Conservation (phyloP, 2,329 filamentous ascomycete genomes). For the Ophiostoma angusticollis region DNA sequence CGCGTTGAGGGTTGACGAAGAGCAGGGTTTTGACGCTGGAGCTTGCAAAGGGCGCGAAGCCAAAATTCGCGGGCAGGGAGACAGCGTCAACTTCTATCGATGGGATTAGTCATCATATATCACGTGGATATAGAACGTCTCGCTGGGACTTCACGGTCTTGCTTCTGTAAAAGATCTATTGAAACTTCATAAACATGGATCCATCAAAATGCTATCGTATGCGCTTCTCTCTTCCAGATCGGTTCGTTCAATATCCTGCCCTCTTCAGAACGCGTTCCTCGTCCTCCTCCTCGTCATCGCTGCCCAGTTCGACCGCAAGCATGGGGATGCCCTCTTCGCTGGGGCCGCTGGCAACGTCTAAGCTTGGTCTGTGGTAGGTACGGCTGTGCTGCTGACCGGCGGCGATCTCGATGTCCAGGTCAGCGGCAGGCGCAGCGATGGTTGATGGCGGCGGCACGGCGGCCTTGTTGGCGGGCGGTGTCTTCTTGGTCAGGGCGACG, state of each 20-base stretch:
- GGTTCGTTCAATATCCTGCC: not conserved
- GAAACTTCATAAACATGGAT: no score
- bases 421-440: slow-evolving; percentile 16
- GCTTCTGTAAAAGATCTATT: no score
- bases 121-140: no score
- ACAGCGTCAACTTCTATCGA: no score
- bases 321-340: slow-evolving; percentile 27
- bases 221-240: not conserved
- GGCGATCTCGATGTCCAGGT: slow-evolving; percentile 9
- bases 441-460: slow-evolving; percentile 16
- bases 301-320: slow-evolving; percentile 19
- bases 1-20: no score
- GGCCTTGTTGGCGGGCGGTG: slow-evolving; percentile 13
- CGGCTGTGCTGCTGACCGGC: slow-evolving; percentile 11
- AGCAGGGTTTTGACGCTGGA: no score
- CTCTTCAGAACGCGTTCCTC: not conserved
- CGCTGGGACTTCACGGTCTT: no score
- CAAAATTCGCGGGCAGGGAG: no score
- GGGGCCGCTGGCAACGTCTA: slow-evolving; percentile 10
- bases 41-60: no score
- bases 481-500: slow-evolving; percentile 32
- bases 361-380: not conserved
- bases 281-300: slow-evolving; percentile 10
- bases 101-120: no score
- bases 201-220: not conserved